Evolutionary conservation across 257 asterid species (phyloP), one percentile per base, ranked within the genome.

Genomic region (Anisodus acutangulus): DNA sequence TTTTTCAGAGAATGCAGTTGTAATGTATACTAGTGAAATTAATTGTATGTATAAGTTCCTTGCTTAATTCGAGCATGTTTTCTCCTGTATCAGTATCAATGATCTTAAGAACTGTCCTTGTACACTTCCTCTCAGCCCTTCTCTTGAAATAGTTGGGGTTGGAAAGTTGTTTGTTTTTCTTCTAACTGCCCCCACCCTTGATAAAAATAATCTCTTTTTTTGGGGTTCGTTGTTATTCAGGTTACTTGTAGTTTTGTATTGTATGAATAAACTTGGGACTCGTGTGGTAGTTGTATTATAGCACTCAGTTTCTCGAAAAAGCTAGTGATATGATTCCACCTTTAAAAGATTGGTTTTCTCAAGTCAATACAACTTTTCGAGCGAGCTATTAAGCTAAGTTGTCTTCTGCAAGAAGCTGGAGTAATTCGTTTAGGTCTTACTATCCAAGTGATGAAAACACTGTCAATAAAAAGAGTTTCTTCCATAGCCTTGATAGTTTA

Each of bases 21-120:
- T 76, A 51, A 22, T 76, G 81, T 78, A 78, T 78, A 53, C 64
- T 78, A 76, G 81, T 76, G 63, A 76, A 76, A 76, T 3, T 51
- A 26, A 78, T 31, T 78, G 81, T 53, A 78, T 53, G 64, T 53
- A 78, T 78, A 9, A 31, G 64, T 78, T 78, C 49, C 64, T 78
- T 78, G 63, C 81, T 53, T 78, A 53, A 78, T 78, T 53, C 8
- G 45, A 78, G 31, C 49, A 53, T 22, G 41, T 53, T 41, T 76
- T 78, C 81, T 76, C 57, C 22, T 76, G 81, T 76, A 49, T 76
- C 81, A 51, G 11, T 76, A 19, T 49, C 63, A 26, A 3, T 22
- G 26, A 39, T 76, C 13, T 53, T 49, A 51, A 76, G 13, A 26
- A 76, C 26, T 76, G n/a, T 51, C 10, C 10, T 76, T 76, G 26